Base-by-base conservation (phyloP, 2,329 filamentous ascomycete genomes). In the Septoria petroselini region DNA sequence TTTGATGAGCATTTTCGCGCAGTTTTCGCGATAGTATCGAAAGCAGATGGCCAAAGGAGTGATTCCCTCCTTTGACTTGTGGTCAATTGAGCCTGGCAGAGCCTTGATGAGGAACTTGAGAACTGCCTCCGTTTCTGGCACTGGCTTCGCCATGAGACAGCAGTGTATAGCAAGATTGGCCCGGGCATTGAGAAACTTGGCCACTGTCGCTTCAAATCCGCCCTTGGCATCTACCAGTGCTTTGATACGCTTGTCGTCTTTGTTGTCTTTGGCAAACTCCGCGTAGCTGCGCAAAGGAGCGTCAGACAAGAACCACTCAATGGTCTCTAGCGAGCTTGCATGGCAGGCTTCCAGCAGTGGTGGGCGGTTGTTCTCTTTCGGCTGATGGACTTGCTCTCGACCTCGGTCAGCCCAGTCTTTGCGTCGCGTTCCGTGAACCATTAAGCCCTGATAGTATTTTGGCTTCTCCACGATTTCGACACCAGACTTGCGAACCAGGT, bases 271-370 rank as follows among this genome's bases (percentile, higher is more conserved):
- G 0, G 82, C 76, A 62, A 90, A 93, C 38, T 88, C 80, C 19
- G 76, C 68, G 62, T 93, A 93, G 46, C 80, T 74, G 21, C 82
- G 76, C 58, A 80, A 70, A 0, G 88, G 86, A 1, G 80, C 78
- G 53, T 88, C 85, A 50, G 85, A 83, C 48, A 89, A 68, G 65
- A 91, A 88, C 81, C 86, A 94, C 62, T 93, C 83, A 0, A 88
- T 80, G 14, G 78, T 77, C 31, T 84, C 79, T n/a, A 91, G 65
- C 15, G 74, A 84, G 2, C 82, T 81, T 1, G 60, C 59, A 7
- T 70, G 60, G 9, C 80, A 82, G 37, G 83, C 82, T 53, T 76
- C 70, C 1, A 87, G 73, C 7, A 87, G 69, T 2, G 84, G 86
- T 2, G 83, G 78, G 0, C 71, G 73, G 27, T 72, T 70, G 40